Evolutionary conservation across 2,329 filamentous ascomycete genomes (phyloP).

Genomic region (Fusarium decemcellulare): DNA sequence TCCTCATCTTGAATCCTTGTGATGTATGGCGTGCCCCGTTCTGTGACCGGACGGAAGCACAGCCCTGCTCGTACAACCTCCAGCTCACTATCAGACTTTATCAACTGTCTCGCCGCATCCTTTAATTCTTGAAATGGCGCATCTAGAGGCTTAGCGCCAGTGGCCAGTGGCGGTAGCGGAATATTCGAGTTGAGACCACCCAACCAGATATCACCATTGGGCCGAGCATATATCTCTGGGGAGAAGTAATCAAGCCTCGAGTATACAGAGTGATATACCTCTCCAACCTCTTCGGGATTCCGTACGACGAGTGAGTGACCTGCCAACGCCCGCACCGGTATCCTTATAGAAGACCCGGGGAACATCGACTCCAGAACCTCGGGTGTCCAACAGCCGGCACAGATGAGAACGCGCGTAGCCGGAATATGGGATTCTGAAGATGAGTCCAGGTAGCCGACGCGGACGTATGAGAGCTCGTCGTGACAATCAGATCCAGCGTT

Average conservation of each 20-base stretch:
- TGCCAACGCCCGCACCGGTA: conserved; percentile 70
- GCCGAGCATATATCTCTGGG: conserved; percentile 79
- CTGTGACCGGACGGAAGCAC: conserved; percentile 81
- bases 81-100: conserved; percentile 65
- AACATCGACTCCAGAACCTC: conserved; percentile 77
- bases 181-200: conserved; percentile 78
- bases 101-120: conserved; percentile 61
- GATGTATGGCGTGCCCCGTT: conserved; percentile 75
- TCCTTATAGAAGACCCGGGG: conserved; percentile 61
- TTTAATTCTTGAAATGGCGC: conserved; percentile 64
- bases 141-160: conserved; percentile 32
- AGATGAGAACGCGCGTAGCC: conserved; percentile 76
- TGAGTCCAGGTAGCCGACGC: conserved; percentile 60
- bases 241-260: conserved; percentile 73
- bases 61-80: conserved; percentile 75
- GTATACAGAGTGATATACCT: conserved; percentile 78
- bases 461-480: conserved; percentile 66
- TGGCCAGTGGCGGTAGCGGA: conserved; percentile 66
- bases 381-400: conserved; percentile 80
- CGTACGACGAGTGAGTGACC: conserved; percentile 80
- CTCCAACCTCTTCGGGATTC: conserved; percentile 63
- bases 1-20: conserved; percentile 68
- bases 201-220: conserved; percentile 79
- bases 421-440: conserved; percentile 67
- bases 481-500: conserved; percentile 65